Base-by-base conservation (phyloP, 2,329 filamentous ascomycete species). In the Lachnellula hyalina region DNA sequence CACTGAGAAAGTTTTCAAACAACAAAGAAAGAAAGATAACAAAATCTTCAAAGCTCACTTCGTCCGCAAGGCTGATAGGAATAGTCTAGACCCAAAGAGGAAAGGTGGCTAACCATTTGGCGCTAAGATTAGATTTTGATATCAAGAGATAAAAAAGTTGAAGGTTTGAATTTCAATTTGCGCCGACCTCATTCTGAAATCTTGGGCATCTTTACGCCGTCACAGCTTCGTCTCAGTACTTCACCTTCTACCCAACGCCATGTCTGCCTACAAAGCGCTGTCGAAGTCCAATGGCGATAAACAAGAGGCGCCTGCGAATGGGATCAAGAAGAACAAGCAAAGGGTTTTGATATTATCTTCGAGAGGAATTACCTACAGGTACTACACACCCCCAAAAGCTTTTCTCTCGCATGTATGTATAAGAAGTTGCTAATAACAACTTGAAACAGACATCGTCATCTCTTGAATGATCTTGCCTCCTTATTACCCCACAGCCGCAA, bases 401-500 rank as follows among this genome's bases (percentile, higher is more conserved):
- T 5, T 17, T 19, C 38, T 15, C 15, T 2, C 12, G 12, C 4
- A 19, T 15, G 15, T 40, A 15, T 1, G 17, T 41, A 41, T 0
- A 41, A 9, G 5, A n/a, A 19, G 5, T 17, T 14, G 12, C 21
- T 19, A 41, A 57, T 47, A 48, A n/a, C 36, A 49, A 48, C 41
- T 56, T 28, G 28, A 14, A 11, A 40, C 65, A 95, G 93, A 72
- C 94, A 96, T 73, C 88, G 94, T 44, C 94, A 99, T 75, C 79
- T 99, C 44, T 81, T 99, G 59, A 89, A 92, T 68, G 94, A 99
- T 68, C 79, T 99, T 47, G 84, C 90, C 55, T 81, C 87, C 32
- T 85, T 99, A 73, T 85, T 99, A 62, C 94, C 94, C 2, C 94
- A 99, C 72, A 86, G 86, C 62, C 85, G 90, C 68, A 96, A 96